Evolutionary conservation across 129 eudicot genomes (phyloP).

Genomic region (Centaurea solstitialis): DNA sequence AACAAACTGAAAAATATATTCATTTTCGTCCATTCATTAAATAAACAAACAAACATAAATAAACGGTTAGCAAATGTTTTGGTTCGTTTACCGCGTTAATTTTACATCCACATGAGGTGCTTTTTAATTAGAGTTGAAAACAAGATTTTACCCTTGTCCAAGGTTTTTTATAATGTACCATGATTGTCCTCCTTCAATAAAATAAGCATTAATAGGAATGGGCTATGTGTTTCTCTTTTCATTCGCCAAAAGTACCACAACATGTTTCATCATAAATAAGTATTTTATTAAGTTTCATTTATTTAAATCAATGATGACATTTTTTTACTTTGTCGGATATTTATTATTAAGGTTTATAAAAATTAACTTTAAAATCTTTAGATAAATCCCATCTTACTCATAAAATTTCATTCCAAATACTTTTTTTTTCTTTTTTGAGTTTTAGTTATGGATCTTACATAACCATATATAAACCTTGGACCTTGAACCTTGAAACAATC

Average conservation of each 20-base stretch:
- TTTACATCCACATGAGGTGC: conserved; percentile 19
- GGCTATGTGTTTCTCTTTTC: conserved; percentile 4
- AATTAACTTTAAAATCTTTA: no score
- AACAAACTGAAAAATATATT: no score
- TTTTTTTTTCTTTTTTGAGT: no score
- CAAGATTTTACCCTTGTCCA: conserved; percentile 8
- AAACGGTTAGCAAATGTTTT: no score
- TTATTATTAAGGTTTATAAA: background rate
- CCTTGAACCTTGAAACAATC: no score
- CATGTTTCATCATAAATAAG: background rate
- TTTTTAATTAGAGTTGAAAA: conserved; percentile 12
- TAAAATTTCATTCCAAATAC: no score
- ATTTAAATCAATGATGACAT: background rate
- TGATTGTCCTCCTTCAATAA: conserved; percentile 19
- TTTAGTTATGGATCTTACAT: no score
- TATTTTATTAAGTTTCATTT: background rate
- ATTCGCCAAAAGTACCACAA: background rate
- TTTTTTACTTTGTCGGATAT: background rate
- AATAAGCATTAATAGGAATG: conserved; percentile 14
- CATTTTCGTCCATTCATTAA: no score
- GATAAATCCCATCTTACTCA: no score
- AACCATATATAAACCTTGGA: no score
- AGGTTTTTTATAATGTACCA: conserved; percentile 5
- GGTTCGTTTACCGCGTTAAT: no score
- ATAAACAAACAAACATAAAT: no score